These are phyloP conservation scores for Pichia occidentalis DNA, from an alignment of 805 yeast species.

Conservation along the genomic window DNA sequence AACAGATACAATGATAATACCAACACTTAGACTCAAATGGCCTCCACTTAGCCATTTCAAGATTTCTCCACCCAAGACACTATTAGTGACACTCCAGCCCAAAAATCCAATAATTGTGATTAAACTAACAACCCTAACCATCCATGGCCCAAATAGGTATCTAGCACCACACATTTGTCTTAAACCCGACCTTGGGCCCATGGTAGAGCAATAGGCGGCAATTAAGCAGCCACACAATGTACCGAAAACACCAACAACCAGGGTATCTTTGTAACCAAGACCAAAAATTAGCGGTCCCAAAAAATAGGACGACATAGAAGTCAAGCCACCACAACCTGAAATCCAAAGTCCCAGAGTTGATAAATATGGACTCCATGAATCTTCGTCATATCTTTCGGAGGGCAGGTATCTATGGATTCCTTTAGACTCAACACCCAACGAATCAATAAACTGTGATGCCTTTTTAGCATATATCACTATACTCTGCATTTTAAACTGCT, in stretches of 20 bases:
- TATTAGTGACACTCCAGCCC: constrained; percentile 94
- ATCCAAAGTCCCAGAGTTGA: constrained; percentile 72
- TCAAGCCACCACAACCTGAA: constrained; percentile 80
- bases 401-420: constrained; percentile 76
- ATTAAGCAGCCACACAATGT: constrained; percentile 62
- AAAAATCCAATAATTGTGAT: constrained; percentile 68
- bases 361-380: constrained; percentile 18
- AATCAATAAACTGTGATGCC: constrained; percentile 37
- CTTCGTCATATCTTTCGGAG: constrained; percentile 35
- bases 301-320: constrained; percentile 80
- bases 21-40: constrained; percentile 62
- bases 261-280: constrained; percentile 58
- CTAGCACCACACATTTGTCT: constrained; percentile 83
- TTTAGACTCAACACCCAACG: constrained; percentile 61
- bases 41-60: constrained; percentile 59
- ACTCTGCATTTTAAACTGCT: neutral
- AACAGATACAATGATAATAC: constrained; percentile 64
- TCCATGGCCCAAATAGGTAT: constrained; percentile 80
- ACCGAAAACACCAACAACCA: constrained; percentile 58
- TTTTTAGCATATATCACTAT: constrained; percentile 11
- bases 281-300: constrained; percentile 69
- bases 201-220: constrained; percentile 76
- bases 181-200: constrained; percentile 90
- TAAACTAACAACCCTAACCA: constrained; percentile 67
- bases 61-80: constrained; percentile 85